A percentile compares a stretch with the other conserved stretches of the same genome.
phyloP scores from a whole-genome alignment of 306 rosid species.

The Trifolium pratense region DNA sequence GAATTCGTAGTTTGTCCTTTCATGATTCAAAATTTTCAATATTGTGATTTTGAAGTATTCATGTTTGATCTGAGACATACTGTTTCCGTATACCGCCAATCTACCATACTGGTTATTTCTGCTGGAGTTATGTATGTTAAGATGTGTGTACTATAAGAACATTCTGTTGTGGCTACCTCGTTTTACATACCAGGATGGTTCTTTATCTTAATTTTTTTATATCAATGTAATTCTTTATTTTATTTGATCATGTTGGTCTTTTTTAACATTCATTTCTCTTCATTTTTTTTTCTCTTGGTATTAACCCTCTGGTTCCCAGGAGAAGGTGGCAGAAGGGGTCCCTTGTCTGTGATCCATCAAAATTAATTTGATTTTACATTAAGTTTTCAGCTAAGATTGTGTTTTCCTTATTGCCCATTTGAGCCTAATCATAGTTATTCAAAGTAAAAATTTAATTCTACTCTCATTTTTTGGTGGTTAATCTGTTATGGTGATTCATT shows the following conservation, averaged over 20 bases:
- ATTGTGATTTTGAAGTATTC: conserved; percentile 26
- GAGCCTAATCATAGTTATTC: neutral
- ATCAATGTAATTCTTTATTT: neutral
- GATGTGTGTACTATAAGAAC: no score
- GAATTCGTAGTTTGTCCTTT: conserved; percentile 11
- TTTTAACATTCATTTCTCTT: no score
- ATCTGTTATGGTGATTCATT: neutral
- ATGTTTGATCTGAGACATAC: neutral
- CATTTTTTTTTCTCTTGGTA: no score
- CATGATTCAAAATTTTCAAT: neutral
- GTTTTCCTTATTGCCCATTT: neutral
- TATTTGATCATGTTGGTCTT: neutral
- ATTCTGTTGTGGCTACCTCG: neutral
- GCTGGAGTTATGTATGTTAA: no score
- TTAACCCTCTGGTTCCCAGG: no score
- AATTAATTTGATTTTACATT: neutral
- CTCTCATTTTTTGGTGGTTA: neutral
- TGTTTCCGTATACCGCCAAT: neutral
- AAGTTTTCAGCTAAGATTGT: neutral
- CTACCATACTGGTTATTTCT: neutral
- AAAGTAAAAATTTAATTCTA: neutral
- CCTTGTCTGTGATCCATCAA: neutral
- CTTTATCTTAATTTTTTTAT: no score
- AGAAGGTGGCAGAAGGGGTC: no score
- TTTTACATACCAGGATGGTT: neutral